Evolutionary conservation across 371 early-diverging fungal genomes (phyloP).

Genomic region (Capniomyces stellatus): DNA sequence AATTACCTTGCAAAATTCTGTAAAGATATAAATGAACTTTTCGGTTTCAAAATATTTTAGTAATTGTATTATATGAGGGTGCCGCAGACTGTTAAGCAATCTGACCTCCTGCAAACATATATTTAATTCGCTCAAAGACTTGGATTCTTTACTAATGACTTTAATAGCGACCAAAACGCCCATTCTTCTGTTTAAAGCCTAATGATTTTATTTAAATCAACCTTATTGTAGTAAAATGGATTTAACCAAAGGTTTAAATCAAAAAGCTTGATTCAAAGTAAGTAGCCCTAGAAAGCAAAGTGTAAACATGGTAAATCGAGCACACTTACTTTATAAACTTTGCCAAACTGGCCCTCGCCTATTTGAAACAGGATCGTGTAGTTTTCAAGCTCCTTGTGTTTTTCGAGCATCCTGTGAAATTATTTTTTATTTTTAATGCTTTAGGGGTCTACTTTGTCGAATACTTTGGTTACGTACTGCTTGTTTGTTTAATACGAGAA

Average conservation of each 20-base stretch:
- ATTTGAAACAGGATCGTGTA: slow-evolving; percentile 22
- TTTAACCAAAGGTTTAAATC: no score
- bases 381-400: slow-evolving; percentile 4
- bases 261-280: no score
- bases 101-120: slow-evolving; percentile 21
- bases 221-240: no score
- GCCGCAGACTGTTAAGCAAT: slow-evolving; percentile 17
- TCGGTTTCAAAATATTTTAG: slow-evolving; percentile 24
- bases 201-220: no score
- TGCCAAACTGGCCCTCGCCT: slow-evolving; percentile 28
- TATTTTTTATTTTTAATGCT: no score
- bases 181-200: slow-evolving; percentile 15
- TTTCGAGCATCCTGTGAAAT: slow-evolving; percentile 1
- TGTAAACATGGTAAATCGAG: no score
- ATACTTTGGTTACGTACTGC: no score
- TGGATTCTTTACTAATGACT: slow-evolving; percentile 17
- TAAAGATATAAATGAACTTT: slow-evolving; percentile 20
- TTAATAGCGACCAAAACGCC: slow-evolving; percentile 22
- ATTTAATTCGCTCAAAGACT: slow-evolving; percentile 14
- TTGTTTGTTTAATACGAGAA: no score
- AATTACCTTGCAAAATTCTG: slow-evolving; percentile 24
- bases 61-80: slow-evolving; percentile 20
- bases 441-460: no score
- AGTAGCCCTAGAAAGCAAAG: no score
- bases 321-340: slow-evolving; percentile 17